phyloP scores from a whole-genome alignment of 2,329 filamentous ascomycete genomes.

The Gnomoniopsis sp. region DNA sequence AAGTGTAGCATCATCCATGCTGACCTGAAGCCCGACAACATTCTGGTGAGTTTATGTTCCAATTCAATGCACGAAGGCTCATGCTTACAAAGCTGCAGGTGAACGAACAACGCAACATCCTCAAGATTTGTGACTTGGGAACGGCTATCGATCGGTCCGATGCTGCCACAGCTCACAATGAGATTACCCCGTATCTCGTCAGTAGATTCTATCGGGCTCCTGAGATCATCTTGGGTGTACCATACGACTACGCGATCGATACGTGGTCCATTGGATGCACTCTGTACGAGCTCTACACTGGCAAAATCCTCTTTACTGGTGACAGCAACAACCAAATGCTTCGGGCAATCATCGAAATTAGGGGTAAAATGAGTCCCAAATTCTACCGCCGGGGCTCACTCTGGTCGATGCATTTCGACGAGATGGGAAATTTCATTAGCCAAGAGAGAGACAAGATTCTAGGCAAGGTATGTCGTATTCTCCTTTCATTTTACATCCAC shows the following conservation, averaged over 20 bases:
- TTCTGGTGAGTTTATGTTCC: slow-evolving; percentile 58
- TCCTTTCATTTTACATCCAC: slow-evolving; percentile 12
- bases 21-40: slow-evolving; percentile 97
- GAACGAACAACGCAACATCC: slow-evolving; percentile 74
- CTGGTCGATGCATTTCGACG: slow-evolving; percentile 76
- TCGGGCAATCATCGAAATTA: slow-evolving; percentile 90
- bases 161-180: slow-evolving; percentile 65
- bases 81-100: slow-evolving; percentile 44
- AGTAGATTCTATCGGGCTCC: slow-evolving; percentile 97
- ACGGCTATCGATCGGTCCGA: slow-evolving; percentile 92
- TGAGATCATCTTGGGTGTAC: slow-evolving; percentile 95
- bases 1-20: slow-evolving; percentile 93
- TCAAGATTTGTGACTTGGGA: slow-evolving; percentile 95
- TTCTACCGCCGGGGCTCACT: slow-evolving; percentile 80
- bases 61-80: too few relatives aligned
- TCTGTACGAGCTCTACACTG: slow-evolving; percentile 93
- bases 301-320: slow-evolving; percentile 94
- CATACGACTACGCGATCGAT: slow-evolving; percentile 90
- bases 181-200: slow-evolving; percentile 91
- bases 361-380: slow-evolving; percentile 87
- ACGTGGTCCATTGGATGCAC: slow-evolving; percentile 99
- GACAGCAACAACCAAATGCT: slow-evolving; percentile 99
- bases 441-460: slow-evolving; percentile 85
- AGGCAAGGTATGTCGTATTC: slow-evolving; percentile 60
- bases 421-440: slow-evolving; percentile 77